Conservation (phyloP, 176 grass and related monocot genomes). For the Dendrocalamus sinicus region DNA sequence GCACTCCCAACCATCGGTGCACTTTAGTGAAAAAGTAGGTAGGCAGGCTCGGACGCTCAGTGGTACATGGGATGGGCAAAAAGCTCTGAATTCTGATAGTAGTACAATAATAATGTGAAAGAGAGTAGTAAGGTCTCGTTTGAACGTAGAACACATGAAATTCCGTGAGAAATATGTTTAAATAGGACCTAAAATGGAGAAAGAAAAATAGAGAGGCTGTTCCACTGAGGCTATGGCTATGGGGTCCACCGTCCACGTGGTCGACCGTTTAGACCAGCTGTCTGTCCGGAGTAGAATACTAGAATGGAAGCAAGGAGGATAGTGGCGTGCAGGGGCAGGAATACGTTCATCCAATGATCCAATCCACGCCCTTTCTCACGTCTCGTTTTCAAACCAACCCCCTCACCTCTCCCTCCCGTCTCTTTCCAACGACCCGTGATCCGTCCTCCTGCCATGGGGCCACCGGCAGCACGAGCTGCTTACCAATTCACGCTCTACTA, state of each 20-base stretch:
- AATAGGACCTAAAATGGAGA: background rate
- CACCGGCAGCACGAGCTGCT: background rate
- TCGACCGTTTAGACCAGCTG: conserved; percentile 30
- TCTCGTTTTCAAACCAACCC: background rate
- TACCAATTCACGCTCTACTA: background rate
- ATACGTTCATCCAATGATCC: background rate
- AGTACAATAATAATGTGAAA: conserved; percentile 18
- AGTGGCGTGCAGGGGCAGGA: background rate
- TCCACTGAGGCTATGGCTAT: background rate
- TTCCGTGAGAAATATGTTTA: background rate
- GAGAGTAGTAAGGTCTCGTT: background rate
- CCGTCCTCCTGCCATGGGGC: background rate
- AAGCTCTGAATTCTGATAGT: conserved; percentile 16
- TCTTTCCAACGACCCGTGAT: conserved; percentile 16
- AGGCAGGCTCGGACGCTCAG: background rate
- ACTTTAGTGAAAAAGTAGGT: conserved; percentile 26
- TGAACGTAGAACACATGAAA: background rate
- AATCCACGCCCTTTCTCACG: background rate
- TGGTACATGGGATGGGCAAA: conserved; percentile 26
- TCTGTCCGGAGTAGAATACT: conserved; percentile 41
- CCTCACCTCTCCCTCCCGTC: background rate
- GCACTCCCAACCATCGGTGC: conserved; percentile 39
- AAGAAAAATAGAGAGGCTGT: background rate
- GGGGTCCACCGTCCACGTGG: conserved; percentile 6
- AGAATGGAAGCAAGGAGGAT: conserved; percentile 38